A percentile compares a stretch with the other conserved stretches of the same genome.
Conservation (phyloP, 2,329 filamentous ascomycete genomes). For the Rugonectria rugulosa region DNA sequence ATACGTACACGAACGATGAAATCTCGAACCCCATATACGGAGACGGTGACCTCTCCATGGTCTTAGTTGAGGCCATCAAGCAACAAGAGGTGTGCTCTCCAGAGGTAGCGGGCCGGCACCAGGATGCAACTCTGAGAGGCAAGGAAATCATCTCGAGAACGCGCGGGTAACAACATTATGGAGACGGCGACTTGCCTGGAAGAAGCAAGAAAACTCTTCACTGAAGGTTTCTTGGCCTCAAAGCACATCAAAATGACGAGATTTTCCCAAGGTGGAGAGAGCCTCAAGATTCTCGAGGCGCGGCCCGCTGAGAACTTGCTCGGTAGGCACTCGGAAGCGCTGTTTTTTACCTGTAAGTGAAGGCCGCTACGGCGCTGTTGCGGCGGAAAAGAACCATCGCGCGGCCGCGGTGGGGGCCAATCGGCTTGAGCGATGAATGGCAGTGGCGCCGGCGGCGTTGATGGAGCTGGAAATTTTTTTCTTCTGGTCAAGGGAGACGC, state of each 20-base stretch:
- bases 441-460: slow-evolving; percentile 2
- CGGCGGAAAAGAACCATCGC: slow-evolving; percentile 14
- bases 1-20: slow-evolving; percentile 10
- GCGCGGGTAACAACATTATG: too few species aligned
- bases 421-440: slow-evolving; percentile 18
- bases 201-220: background rate
- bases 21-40: background rate
- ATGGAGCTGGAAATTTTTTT: background rate
- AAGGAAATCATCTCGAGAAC: too few species aligned
- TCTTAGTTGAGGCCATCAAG: slow-evolving; percentile 6
- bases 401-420: slow-evolving; percentile 10
- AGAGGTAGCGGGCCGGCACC: background rate
- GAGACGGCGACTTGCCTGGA: too few species aligned
- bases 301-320: slow-evolving; percentile 14
- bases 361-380: slow-evolving; percentile 13
- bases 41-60: background rate
- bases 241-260: background rate
- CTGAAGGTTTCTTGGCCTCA: background rate
- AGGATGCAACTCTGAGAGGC: background rate
- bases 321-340: background rate
- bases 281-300: background rate
- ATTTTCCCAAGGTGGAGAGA: background rate
- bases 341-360: too few species aligned
- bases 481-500: background rate
- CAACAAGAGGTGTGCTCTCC: background rate